Evolutionary conservation across 192 early-diverging fungal species (phyloP), one percentile per base, ranked within the genome.

Genomic region (Backusella luteola): DNA sequence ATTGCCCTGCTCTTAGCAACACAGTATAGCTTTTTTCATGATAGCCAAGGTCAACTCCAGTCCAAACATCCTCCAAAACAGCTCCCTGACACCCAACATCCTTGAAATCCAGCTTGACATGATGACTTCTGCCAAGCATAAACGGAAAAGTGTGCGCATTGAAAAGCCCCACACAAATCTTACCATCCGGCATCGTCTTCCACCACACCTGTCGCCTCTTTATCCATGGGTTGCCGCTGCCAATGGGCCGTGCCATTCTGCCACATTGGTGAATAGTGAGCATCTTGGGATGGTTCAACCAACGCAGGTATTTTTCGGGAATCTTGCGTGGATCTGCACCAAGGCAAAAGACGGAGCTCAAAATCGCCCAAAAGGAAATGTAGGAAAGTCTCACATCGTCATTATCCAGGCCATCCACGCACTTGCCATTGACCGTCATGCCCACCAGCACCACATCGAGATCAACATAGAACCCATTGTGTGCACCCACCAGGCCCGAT

Each of bases 141-240:
- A 75, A 32, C 14, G 70, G 69, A n/a, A 69, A 80, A 1, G 68
- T 46, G n/a, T 73, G 59, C 1, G 71, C 56, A 76, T 80, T 80
- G 34, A 80, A 80, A 7, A 80, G 66, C 6, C 79, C 79, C 32
- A 76, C 69, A 36, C 74, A 71, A 12, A 73, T 69, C 1, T 71
- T 49, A 9, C 79, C 79, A 56, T 80, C 66, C 6, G 74, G 56
- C 15, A 80, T 34, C 0, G 9, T 49, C 46, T 80, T 80, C 79
- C 79, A 80, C 79, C 79, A 80, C 3, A 80, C 44, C 44, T 80
- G 79, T 34, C 67, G 66, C 66, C 52, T 75, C 15, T 80, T 80
- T 15, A 38, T 32, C 70, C 75, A 73, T 1, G 74, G 70, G 34
- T 76, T 66, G 0, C 75, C 79, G 35, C 49, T 71, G 4, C 44